These are phyloP conservation scores for Fusarium mundagurra DNA, from an alignment of 2,329 filamentous ascomycete genomes.

Conservation along the genomic window DNA sequence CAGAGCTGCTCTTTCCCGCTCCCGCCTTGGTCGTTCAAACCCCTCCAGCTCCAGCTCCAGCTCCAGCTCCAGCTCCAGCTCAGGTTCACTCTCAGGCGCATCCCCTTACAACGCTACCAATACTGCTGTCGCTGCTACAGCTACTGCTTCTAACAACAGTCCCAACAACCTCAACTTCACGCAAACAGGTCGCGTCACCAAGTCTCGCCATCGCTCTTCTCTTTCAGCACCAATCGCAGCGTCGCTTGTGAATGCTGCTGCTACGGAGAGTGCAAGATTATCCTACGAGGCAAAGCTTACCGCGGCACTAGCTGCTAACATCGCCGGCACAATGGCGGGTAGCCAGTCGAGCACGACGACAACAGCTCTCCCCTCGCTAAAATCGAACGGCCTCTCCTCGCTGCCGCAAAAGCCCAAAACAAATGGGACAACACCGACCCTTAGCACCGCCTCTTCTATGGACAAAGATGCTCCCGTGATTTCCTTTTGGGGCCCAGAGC, in stretches of 20 bases:
- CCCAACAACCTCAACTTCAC: slow-evolving; percentile 24
- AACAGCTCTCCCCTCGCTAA: slow-evolving; percentile 29
- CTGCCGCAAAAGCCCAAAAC: slow-evolving; percentile 15
- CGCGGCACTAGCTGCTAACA: slow-evolving; percentile 26
- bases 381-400: slow-evolving; percentile 16
- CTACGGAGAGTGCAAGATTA: slow-evolving; percentile 34
- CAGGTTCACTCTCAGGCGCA: slow-evolving; percentile 18
- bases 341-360: slow-evolving; percentile 26
- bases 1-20: slow-evolving; percentile 34
- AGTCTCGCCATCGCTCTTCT: slow-evolving; percentile 36
- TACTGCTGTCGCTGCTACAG: slow-evolving; percentile 1
- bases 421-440: slow-evolving; percentile 13
- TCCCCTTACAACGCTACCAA: slow-evolving; percentile 25
- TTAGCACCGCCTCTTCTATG: slow-evolving; percentile 27
- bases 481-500: slow-evolving; percentile 66
- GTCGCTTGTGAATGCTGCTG: slow-evolving; percentile 33
- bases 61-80: neutral
- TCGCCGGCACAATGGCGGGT: slow-evolving; percentile 18
- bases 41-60: slow-evolving; percentile 22
- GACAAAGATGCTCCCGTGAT: slow-evolving; percentile 61
- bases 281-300: slow-evolving; percentile 34
- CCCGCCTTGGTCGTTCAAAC: slow-evolving; percentile 30
- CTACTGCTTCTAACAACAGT: neutral
- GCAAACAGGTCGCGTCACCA: slow-evolving; percentile 42
- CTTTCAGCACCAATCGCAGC: slow-evolving; percentile 34